These are phyloP conservation scores for Pseudogymnoascus sp. DNA, from an alignment of 2,329 filamentous ascomycete genomes.

Conservation along the genomic window DNA sequence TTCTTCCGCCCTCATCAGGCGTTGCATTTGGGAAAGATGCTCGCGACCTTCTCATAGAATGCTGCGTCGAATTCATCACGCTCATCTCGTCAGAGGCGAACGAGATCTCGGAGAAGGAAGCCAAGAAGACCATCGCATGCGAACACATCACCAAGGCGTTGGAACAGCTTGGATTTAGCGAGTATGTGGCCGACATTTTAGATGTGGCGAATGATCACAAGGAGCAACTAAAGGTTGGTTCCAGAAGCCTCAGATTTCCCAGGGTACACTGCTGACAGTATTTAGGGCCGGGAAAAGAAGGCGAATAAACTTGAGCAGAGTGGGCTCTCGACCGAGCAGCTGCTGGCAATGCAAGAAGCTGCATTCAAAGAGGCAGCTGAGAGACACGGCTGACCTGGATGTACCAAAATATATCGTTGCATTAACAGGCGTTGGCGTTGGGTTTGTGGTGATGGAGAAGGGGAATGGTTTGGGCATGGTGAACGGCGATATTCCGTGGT, in stretches of 20 bases:
- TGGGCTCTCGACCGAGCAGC: slow-evolving; percentile 82
- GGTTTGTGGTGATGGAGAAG: background rate
- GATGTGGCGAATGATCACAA: slow-evolving; percentile 88
- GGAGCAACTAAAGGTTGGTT: slow-evolving; percentile 75
- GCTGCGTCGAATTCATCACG: slow-evolving; percentile 98
- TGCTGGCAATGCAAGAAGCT: slow-evolving; percentile 82
- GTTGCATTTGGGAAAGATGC: slow-evolving; percentile 92
- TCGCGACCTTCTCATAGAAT: slow-evolving; percentile 91
- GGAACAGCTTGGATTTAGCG: slow-evolving; percentile 82
- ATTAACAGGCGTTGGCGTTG: slow-evolving; percentile 10
- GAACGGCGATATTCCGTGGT: background rate
- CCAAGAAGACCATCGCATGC: slow-evolving; percentile 97
- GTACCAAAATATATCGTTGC: background rate
- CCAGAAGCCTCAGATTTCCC: background rate
- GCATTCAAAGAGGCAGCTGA: slow-evolving; percentile 68
- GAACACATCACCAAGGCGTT: slow-evolving; percentile 96
- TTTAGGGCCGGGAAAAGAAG: slow-evolving; percentile 86
- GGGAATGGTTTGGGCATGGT: background rate
- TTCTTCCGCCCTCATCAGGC: slow-evolving; percentile 68
- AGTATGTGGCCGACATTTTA: slow-evolving; percentile 82
- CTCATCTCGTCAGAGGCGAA: slow-evolving; percentile 98
- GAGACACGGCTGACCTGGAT: slow-evolving; percentile 25
- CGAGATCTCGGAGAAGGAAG: slow-evolving; percentile 96
- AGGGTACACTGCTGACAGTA: slow-evolving; percentile 15
- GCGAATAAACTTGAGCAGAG: slow-evolving; percentile 95